Conservation (phyloP, 345 rosid species). For the Eucalyptus microcorys region DNA sequence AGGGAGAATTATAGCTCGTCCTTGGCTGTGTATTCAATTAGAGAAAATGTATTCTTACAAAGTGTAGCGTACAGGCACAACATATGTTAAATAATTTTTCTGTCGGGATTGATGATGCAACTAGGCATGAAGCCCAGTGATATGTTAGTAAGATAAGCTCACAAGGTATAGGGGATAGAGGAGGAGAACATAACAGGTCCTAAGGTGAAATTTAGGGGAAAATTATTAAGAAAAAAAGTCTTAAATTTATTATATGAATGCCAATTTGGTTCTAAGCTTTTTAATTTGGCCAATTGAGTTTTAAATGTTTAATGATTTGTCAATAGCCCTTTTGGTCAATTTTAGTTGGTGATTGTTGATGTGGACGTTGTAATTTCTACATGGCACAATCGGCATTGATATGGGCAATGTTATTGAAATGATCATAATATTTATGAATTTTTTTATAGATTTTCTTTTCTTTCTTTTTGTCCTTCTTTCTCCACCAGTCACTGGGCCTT, state of each 20-base stretch:
- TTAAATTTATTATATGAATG: neutral
- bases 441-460: too few relatives aligned
- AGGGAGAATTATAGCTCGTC: neutral
- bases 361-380: too few relatives aligned
- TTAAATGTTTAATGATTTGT: too few relatives aligned
- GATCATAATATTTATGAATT: too few relatives aligned
- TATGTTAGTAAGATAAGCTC: neutral
- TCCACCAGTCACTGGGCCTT: accelerated
- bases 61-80: neutral
- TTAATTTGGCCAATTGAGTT: too few relatives aligned
- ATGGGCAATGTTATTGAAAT: too few relatives aligned
- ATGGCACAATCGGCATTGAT: too few relatives aligned
- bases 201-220: neutral
- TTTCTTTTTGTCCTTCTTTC: too few relatives aligned
- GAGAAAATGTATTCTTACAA: neutral
- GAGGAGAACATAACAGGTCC: neutral
- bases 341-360: too few relatives aligned
- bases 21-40: neutral
- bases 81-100: neutral
- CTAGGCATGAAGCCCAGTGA: neutral
- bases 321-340: accelerated
- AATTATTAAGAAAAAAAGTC: too few relatives aligned
- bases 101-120: neutral
- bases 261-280: too few relatives aligned
- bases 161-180: neutral